Conservation (phyloP, 1,284 basidiomycete genomes). For the Leccinum insolens region DNA sequence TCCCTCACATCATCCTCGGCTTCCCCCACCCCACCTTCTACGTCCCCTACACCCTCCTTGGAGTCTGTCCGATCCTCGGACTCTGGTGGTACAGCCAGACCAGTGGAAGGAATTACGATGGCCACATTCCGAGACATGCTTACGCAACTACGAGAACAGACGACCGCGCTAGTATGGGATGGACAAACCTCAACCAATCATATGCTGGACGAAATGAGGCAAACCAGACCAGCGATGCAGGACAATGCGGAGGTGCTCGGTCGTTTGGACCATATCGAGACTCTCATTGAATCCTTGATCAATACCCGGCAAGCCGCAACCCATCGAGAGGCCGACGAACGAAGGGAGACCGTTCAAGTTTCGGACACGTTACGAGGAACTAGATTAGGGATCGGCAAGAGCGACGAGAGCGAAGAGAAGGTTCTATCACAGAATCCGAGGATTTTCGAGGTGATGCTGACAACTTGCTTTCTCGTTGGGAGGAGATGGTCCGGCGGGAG, state of each 20-base stretch:
- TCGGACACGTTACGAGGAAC: slow-evolving; percentile 13
- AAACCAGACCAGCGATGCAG: slow-evolving; percentile 21
- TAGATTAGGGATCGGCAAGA: slow-evolving; percentile 2
- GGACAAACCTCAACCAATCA: slow-evolving; percentile 60
- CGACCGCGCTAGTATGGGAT: slow-evolving; percentile 51
- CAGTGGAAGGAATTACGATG: slow-evolving; percentile 36
- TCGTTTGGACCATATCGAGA: slow-evolving; percentile 44
- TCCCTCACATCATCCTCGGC: slow-evolving; percentile 36
- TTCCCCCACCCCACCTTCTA: slow-evolving; percentile 33
- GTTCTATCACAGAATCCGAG: slow-evolving; percentile 29
- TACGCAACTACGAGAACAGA: slow-evolving; percentile 52
- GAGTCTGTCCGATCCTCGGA: slow-evolving; percentile 33
- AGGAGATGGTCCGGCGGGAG: slow-evolving; percentile 22
- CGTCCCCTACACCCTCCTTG: slow-evolving; percentile 24
- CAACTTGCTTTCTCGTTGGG: slow-evolving; percentile 28
- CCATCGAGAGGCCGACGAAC: slow-evolving; percentile 12
- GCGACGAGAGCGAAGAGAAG: slow-evolving; percentile 12
- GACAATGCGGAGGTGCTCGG: slow-evolving; percentile 41
- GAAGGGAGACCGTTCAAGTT: slow-evolving; percentile 19
- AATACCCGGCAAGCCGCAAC: slow-evolving; percentile 9
- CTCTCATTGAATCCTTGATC: slow-evolving; percentile 41
- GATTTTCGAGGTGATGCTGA: slow-evolving; percentile 32
- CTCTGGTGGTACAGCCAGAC: slow-evolving; percentile 48
- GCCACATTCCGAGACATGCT: slow-evolving; percentile 48
- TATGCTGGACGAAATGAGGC: slow-evolving; percentile 47